Conservation (phyloP, 2,329 filamentous ascomycete genomes). For the Aurifilum marmelostoma region DNA sequence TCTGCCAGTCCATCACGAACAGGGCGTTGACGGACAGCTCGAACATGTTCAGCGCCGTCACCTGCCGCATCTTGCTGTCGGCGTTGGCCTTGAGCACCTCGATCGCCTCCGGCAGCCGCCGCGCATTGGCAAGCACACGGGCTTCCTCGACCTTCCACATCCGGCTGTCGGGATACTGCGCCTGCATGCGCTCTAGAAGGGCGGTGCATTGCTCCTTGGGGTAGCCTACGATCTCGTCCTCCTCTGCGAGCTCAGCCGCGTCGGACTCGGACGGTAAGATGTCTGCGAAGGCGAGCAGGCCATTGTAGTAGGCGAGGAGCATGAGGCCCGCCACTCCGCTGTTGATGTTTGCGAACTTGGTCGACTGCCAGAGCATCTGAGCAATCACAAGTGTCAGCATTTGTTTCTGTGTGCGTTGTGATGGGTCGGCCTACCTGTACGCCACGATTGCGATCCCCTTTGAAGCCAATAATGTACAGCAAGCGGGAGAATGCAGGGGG, state of each 20-base stretch:
- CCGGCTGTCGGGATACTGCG: slow-evolving; percentile 77
- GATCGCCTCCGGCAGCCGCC: slow-evolving; percentile 69
- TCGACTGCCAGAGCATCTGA: slow-evolving; percentile 84
- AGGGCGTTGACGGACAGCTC: slow-evolving; percentile 79
- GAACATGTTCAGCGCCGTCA: slow-evolving; percentile 83
- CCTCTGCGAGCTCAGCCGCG: slow-evolving; percentile 48
- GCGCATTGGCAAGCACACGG: slow-evolving; percentile 70
- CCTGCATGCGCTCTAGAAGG: slow-evolving; percentile 74
- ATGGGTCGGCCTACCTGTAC: slow-evolving; percentile 47
- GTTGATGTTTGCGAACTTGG: slow-evolving; percentile 84
- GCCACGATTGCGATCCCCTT: slow-evolving; percentile 81
- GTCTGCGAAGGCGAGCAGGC: slow-evolving; percentile 82
- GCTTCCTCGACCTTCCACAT: slow-evolving; percentile 91
- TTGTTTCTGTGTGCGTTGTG: too few species aligned
- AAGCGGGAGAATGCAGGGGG: slow-evolving; percentile 89
- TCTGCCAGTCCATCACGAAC: slow-evolving; percentile 76
- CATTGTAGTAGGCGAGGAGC: slow-evolving; percentile 86
- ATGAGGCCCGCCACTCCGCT: slow-evolving; percentile 86
- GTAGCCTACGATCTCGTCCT: slow-evolving; percentile 68
- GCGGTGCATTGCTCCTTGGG: slow-evolving; percentile 68
- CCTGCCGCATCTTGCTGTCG: slow-evolving; percentile 80
- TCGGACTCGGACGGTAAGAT: slow-evolving; percentile 72
- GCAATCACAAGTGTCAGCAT: neutral
- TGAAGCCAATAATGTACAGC: slow-evolving; percentile 86
- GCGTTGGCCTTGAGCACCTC: slow-evolving; percentile 62